Conservation (phyloP, 2,329 filamentous ascomycete genomes). For the Pseudopithomyces maydicus region DNA sequence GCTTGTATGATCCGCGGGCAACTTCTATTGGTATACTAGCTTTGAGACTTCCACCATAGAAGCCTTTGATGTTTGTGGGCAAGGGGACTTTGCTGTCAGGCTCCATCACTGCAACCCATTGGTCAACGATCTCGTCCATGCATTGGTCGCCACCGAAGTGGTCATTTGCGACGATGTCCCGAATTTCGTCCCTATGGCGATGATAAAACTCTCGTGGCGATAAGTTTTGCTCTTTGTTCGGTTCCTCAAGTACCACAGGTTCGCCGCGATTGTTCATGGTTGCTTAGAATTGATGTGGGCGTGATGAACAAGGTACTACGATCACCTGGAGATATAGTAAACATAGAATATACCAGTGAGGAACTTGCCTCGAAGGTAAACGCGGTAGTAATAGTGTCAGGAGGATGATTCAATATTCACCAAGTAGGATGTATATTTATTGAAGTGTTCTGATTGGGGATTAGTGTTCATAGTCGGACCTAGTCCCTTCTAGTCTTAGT, state of each 20-base stretch:
- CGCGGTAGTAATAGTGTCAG: too few species aligned
- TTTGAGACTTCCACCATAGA: slow-evolving; percentile 10
- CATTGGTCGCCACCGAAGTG: slow-evolving; percentile 6
- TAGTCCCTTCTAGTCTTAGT: too few species aligned
- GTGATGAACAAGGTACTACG: too few species aligned
- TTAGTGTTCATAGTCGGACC: too few species aligned
- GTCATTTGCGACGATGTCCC: slow-evolving; percentile 7
- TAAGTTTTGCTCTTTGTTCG: background rate
- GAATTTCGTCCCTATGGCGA: background rate
- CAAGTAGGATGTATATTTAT: too few species aligned
- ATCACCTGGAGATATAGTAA: too few species aligned
- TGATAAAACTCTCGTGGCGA: background rate
- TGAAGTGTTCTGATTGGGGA: too few species aligned
- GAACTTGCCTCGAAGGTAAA: too few species aligned
- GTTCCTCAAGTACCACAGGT: background rate
- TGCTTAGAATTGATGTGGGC: background rate
- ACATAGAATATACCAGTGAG: too few species aligned
- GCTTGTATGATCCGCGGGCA: slow-evolving; percentile 9
- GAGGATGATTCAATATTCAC: too few species aligned
- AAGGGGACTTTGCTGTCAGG: background rate
- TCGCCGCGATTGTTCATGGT: background rate
- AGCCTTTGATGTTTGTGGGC: slow-evolving; percentile 5
- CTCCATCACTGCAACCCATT: slow-evolving; percentile 5
- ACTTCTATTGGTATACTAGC: slow-evolving; percentile 9
- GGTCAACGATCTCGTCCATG: background rate